Evolutionary conservation across 1,284 basidiomycete species (phyloP), one percentile per base, ranked within the genome.

Genomic region (Taiwanofungus camphoratus): DNA sequence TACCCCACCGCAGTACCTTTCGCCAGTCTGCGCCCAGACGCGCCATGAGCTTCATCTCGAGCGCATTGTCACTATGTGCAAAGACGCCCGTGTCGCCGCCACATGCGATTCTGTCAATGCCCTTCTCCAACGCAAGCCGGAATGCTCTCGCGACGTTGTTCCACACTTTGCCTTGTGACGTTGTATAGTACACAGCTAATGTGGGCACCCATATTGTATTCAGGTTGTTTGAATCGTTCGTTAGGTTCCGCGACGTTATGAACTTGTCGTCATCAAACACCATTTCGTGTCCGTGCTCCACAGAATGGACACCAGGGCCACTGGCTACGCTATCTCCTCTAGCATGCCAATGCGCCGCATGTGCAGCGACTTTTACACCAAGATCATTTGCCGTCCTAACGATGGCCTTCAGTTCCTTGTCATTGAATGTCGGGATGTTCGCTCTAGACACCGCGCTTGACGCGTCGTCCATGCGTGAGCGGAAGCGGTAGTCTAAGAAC

Each of bases 11-110:
- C 22, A 84, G 60, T 8, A 82, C 76, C 40, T 66, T 63, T 29
- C 62, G 60, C 71, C 73, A 75, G 26, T 67, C 60, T 15, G 74
- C 78, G 1, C 81, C 79, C 3, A 79, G 64, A 13, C 59, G 55
- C 11, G 72, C 70, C 81, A 82, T 82, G 16, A 82, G 58, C 53
- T 73, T 64, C 67, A 83, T 65, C 64, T 83, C 81, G 30, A 76
- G 59, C 21, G 75, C 69, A 52, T 84, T 84, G 45, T 71, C 64
- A 1, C 79, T 79, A 54, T 82, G 81, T 23, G 73, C 52, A 57
- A 82, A 84, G 2, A 72, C 69, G 2, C 79, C 79, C 0, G 79
- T 82, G 56, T 83, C 79, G 2, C 79, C 79, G 3, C 79, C 79
- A 54, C 75, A 76, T 4, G 76, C 77, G 41, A 82, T 69, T 20